phyloP scores from a whole-genome alignment of 306 rosid species.

The Argentina anserina region DNA sequence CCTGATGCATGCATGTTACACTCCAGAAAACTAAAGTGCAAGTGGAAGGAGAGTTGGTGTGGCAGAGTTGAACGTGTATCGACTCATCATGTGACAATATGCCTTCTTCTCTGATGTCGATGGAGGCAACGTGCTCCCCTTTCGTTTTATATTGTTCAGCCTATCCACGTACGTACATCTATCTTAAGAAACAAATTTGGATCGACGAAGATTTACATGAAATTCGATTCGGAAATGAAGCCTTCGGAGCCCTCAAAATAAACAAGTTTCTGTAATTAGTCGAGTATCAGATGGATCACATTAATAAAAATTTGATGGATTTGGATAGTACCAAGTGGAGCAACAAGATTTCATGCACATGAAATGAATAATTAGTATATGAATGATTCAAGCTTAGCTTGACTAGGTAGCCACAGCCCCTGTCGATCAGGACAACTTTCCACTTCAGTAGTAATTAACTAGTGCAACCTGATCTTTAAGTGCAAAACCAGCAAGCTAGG shows the following conservation, averaged over 20 bases:
- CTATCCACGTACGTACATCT: neutral
- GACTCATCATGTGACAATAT: conserved; percentile 41
- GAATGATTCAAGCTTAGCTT: neutral
- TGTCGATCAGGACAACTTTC: neutral
- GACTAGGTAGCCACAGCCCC: neutral
- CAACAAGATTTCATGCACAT: conserved; percentile 13
- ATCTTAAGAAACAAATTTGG: neutral
- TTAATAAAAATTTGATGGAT: neutral
- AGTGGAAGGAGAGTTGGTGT: conserved; percentile 7
- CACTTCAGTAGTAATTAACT: neutral
- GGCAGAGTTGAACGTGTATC: conserved; percentile 26
- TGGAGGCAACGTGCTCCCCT: conserved; percentile 30
- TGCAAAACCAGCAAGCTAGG: neutral
- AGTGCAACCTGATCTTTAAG: neutral
- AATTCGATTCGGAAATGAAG: neutral
- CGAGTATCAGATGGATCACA: neutral
- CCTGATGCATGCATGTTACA: neutral
- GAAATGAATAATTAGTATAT: neutral
- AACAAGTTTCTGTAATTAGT: neutral
- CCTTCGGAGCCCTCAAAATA: neutral
- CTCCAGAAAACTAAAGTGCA: neutral
- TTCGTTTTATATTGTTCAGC: neutral
- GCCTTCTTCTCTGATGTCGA: conserved; percentile 32
- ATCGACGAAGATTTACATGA: neutral
- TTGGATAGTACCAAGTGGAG: conserved; percentile 25